Evolutionary conservation across 2,329 filamentous ascomycete species (phyloP).

Genomic region (Aureobasidium sp.): DNA sequence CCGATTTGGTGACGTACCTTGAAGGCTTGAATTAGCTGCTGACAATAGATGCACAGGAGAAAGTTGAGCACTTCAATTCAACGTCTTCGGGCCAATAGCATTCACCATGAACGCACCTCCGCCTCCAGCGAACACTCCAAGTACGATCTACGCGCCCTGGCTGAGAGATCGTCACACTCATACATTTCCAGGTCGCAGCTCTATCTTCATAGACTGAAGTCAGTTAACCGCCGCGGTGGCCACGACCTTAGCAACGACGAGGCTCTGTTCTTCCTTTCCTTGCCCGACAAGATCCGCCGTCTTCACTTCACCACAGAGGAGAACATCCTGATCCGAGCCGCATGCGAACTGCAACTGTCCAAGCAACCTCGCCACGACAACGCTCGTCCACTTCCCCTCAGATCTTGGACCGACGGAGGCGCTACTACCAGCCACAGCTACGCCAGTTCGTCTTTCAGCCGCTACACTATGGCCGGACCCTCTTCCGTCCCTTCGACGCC

Average conservation of each 20-base stretch:
- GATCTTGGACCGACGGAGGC: constrained; percentile 6
- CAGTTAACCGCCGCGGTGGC: constrained; percentile 33
- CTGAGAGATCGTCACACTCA: constrained; percentile 3
- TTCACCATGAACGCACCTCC: constrained; percentile 3
- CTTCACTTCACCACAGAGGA: constrained; percentile 67
- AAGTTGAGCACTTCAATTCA: constrained; percentile 6
- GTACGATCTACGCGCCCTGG: constrained; percentile 7
- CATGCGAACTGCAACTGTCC: constrained; percentile 37
- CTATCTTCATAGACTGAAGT: constrained; percentile 14
- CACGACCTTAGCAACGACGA: constrained; percentile 36
- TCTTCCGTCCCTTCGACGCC: neutral
- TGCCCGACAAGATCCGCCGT: constrained; percentile 66
- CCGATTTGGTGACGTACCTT: constrained; percentile 2
- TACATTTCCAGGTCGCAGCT: constrained; percentile 1
- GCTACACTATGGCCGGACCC: neutral
- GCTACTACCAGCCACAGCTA: constrained; percentile 6
- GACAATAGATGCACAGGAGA: constrained; percentile 4
- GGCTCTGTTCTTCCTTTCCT: constrained; percentile 59
- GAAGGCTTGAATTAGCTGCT: neutral
- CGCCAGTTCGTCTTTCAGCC: neutral
- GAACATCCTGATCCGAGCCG: constrained; percentile 53
- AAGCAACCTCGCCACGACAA: neutral
- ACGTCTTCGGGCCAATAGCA: constrained; percentile 5
- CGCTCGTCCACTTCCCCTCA: neutral
- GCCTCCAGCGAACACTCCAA: neutral